Evolutionary conservation across 106 monocot genomes (phyloP).

Genomic region (Platanthera zijinensis): DNA sequence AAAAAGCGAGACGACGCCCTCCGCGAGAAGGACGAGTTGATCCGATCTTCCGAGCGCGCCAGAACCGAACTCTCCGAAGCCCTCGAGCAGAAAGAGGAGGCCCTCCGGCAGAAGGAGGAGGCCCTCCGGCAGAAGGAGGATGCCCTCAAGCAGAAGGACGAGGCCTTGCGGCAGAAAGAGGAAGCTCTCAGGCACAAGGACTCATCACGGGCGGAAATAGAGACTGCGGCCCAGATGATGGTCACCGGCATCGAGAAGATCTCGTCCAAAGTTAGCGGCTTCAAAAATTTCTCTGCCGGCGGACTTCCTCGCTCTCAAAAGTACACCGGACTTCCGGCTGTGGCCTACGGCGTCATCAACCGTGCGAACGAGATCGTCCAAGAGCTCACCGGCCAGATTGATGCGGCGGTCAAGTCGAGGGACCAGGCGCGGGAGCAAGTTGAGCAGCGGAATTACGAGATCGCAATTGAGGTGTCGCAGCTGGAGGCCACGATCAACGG

Average conservation of each 20-base stretch:
- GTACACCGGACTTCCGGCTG: constrained; percentile 71
- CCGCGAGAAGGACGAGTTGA: constrained; percentile 25
- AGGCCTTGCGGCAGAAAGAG: constrained; percentile 20
- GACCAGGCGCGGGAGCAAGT: constrained; percentile 69
- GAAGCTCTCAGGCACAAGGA: constrained; percentile 20
- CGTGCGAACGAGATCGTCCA: constrained; percentile 73
- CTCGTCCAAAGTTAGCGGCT: constrained; percentile 42
- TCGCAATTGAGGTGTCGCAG: constrained; percentile 94
- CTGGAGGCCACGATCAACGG: constrained; percentile 70
- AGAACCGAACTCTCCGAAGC: constrained; percentile 13
- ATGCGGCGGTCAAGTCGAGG: constrained; percentile 33
- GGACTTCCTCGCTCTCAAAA: constrained; percentile 75
- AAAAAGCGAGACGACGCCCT: constrained; percentile 53
- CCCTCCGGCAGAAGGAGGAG: constrained; percentile 15
- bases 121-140: constrained; percentile 15
- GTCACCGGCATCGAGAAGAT: constrained; percentile 76
- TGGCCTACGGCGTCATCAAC: constrained; percentile 85
- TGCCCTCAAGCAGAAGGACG: constrained; percentile 14
- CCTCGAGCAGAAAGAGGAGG: constrained; percentile 11
- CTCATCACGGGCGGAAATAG: constrained; percentile 37
- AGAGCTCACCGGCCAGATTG: constrained; percentile 61
- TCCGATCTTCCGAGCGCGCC: constrained; percentile 6
- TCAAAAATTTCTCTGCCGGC: constrained; percentile 35
- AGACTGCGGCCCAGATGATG: constrained; percentile 69
- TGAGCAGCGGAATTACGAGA: constrained; percentile 93